phyloP scores from a whole-genome alignment of 805 yeast genomes.

The Clavispora phyllophila region DNA sequence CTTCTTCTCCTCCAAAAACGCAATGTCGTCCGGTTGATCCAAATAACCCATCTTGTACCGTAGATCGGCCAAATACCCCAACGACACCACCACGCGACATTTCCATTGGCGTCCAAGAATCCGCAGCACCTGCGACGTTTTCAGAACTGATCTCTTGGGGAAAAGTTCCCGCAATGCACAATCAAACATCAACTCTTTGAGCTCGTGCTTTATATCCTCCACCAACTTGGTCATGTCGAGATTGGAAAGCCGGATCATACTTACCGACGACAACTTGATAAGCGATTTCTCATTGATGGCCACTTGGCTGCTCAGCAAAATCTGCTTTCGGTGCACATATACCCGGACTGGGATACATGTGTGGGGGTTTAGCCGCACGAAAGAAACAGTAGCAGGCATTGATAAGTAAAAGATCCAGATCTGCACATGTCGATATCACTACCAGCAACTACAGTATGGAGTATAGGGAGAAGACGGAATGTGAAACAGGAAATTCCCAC shows the following conservation, averaged over 20 bases:
- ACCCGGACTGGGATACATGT: slow-evolving; percentile 18
- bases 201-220: slow-evolving; percentile 11
- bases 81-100: slow-evolving; percentile 17
- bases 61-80: slow-evolving; percentile 16
- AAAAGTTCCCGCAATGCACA: slow-evolving; percentile 8
- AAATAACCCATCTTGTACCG: slow-evolving; percentile 12
- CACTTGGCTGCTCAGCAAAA: slow-evolving; percentile 15
- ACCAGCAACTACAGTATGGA: too few relatives aligned
- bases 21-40: slow-evolving; percentile 7
- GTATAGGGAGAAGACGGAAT: background rate
- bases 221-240: slow-evolving; percentile 18
- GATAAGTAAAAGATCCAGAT: background rate
- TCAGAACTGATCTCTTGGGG: slow-evolving; percentile 8
- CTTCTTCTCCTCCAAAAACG: slow-evolving; percentile 11
- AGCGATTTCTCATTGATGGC: slow-evolving; percentile 22
- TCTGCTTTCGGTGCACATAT: slow-evolving; percentile 19
- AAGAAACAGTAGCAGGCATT: slow-evolving; percentile 19
- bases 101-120: slow-evolving; percentile 18
- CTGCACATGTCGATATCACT: background rate
- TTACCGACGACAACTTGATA: slow-evolving; percentile 18
- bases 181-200: slow-evolving; percentile 8
- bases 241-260: slow-evolving; percentile 21
- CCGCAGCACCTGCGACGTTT: slow-evolving; percentile 6
- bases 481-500: too few relatives aligned
- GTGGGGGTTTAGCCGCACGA: slow-evolving; percentile 13